Percentiles rank a stretch among this genome's conserved stretches.
Conservation (phyloP, 116 monocot species). For the Iris pallida region DNA sequence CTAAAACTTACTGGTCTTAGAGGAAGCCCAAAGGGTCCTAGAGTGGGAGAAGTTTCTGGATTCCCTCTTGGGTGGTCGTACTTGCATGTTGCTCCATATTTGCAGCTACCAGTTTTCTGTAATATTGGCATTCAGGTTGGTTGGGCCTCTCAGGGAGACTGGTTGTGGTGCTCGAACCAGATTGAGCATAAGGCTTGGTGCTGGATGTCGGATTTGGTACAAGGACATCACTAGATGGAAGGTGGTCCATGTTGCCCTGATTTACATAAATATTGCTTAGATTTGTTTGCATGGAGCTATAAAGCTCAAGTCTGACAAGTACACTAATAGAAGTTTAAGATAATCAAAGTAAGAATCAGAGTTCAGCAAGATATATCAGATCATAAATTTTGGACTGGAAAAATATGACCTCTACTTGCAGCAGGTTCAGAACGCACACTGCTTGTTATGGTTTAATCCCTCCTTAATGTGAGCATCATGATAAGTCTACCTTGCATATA, state of each 20-base stretch:
- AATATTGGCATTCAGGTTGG: constrained; percentile 75
- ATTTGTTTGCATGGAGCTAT: not conserved
- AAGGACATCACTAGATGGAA: constrained; percentile 7
- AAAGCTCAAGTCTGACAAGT: no score
- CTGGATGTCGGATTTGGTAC: constrained; percentile 1
- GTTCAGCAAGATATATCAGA: no score
- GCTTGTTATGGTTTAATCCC: no score
- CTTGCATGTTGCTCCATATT: constrained; percentile 72
- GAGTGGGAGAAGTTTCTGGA: constrained; percentile 4
- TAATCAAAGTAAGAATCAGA: no score
- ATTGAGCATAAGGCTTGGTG: constrained; percentile 10
- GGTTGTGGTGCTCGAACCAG: constrained; percentile 6
- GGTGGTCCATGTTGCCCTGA: constrained; percentile 17
- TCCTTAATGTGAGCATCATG: no score
- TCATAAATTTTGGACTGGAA: no score
- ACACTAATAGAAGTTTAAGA: no score
- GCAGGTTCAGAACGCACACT: no score
- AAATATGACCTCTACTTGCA: no score
- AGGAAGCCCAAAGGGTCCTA: constrained; percentile 65
- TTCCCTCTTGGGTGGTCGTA: constrained; percentile 57
- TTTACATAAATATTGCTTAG: not conserved
- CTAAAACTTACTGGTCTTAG: constrained; percentile 58
- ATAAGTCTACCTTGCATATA: no score
- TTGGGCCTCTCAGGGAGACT: constrained; percentile 40
- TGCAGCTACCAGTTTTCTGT: constrained; percentile 64